These are phyloP conservation scores for Hypoxylon lenormandii DNA, from an alignment of 495 filamentous ascomycete species.

Conservation along the genomic window DNA sequence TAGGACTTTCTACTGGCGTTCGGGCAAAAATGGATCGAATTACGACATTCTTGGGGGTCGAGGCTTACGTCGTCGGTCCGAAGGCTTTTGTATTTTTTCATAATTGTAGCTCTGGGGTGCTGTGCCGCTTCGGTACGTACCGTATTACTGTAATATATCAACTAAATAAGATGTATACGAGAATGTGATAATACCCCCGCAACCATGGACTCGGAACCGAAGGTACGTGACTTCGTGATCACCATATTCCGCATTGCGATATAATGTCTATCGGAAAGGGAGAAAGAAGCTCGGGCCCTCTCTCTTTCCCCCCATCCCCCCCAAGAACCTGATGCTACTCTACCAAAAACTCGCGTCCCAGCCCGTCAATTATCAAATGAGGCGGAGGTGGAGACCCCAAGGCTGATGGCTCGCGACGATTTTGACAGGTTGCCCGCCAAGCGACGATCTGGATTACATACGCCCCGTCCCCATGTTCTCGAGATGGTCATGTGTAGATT, in stretches of 20 bases:
- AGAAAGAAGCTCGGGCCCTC: slow-evolving; percentile 29
- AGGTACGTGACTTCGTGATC: slow-evolving; percentile 29
- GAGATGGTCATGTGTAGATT: slow-evolving; percentile 16
- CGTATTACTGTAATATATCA: slow-evolving; percentile 40
- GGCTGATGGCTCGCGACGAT: slow-evolving; percentile 38
- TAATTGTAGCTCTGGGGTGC: slow-evolving; percentile 23
- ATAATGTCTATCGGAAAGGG: too few relatives aligned
- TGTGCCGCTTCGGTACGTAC: slow-evolving; percentile 41
- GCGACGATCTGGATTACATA: slow-evolving; percentile 32
- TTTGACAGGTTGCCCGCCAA: slow-evolving; percentile 41
- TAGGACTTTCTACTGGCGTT: slow-evolving; percentile 23
- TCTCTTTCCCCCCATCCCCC: slow-evolving; percentile 1
- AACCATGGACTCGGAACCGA: slow-evolving; percentile 48
- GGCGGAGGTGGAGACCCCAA: slow-evolving; percentile 39
- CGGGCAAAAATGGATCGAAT: slow-evolving; percentile 35
- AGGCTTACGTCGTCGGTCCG: slow-evolving; percentile 26
- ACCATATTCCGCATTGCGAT: slow-evolving; percentile 36
- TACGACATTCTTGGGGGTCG: slow-evolving; percentile 26
- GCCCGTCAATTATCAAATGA: slow-evolving; percentile 41
- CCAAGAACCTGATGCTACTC: slow-evolving; percentile 23
- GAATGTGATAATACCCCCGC: slow-evolving; percentile 48
- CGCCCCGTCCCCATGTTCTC: neutral
- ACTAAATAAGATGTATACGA: slow-evolving; percentile 39
- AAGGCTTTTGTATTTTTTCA: slow-evolving; percentile 11
- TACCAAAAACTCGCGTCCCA: slow-evolving; percentile 13